Evolutionary conservation across 2,329 filamentous ascomycete species (phyloP).

Genomic region (Phialophora chinensis): DNA sequence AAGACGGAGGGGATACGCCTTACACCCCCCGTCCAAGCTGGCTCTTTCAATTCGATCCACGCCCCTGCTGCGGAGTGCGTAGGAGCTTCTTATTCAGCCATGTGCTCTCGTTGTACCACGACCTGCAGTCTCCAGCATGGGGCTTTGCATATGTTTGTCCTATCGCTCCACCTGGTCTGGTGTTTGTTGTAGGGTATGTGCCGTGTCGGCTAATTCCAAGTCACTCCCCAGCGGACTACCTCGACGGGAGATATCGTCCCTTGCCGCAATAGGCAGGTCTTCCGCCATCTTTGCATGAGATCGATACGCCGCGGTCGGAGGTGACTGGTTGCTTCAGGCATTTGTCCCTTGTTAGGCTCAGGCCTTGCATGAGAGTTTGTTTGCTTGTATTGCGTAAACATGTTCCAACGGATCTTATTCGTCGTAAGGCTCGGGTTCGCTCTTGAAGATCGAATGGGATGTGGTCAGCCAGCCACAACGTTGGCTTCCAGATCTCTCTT

Average conservation of each 20-base stretch:
- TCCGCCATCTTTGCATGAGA: background rate
- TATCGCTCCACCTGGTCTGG: background rate
- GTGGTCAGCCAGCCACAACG: background rate
- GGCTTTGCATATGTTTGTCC: too few species aligned
- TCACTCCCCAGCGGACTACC: background rate
- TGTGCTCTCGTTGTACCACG: background rate
- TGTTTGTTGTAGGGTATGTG: background rate
- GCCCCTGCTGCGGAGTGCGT: background rate
- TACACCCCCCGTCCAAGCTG: background rate
- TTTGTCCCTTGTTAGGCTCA: background rate
- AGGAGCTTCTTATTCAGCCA: background rate
- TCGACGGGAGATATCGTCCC: constrained; percentile 3
- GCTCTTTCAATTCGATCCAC: background rate
- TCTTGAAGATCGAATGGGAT: background rate
- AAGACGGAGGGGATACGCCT: too few species aligned
- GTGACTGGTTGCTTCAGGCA: background rate
- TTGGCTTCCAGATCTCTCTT: background rate
- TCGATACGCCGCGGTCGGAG: background rate
- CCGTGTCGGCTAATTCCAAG: background rate
- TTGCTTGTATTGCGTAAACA: constrained; percentile 1
- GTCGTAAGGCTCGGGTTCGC: background rate
- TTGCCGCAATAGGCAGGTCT: constrained; percentile 1
- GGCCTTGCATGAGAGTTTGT: background rate
- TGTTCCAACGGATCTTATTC: background rate
- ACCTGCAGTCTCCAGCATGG: background rate